A percentile compares a stretch with the other conserved stretches of the same genome.
These are phyloP conservation scores for Trametopsis cervina DNA, from an alignment of 768 basidiomycete species.

Conservation along the genomic window DNA sequence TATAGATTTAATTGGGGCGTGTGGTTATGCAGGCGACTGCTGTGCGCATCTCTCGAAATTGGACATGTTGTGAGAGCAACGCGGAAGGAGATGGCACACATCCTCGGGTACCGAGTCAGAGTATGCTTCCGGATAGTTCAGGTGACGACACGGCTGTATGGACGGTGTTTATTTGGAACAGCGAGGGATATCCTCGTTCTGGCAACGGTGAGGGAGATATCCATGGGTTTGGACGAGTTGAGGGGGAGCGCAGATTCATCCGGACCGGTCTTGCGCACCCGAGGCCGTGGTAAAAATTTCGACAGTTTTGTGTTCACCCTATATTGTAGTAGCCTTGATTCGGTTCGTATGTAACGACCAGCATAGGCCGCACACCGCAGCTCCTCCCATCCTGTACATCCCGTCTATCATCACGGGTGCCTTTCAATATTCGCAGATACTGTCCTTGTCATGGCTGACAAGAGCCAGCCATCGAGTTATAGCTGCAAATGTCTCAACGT, in stretches of 20 bases:
- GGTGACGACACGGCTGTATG: background rate
- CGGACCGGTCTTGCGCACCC: conserved; percentile 1
- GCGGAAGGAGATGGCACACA: background rate
- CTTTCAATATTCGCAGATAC: background rate
- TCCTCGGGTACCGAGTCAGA: no score
- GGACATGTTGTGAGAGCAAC: no score
- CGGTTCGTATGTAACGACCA: conserved; percentile 1
- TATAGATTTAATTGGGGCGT: background rate
- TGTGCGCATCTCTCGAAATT: background rate
- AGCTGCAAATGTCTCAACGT: conserved; percentile 73
- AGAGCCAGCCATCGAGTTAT: conserved; percentile 27
- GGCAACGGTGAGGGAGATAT: no score
- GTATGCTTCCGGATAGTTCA: background rate
- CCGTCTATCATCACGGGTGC: conserved; percentile 1
- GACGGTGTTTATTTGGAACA: background rate
- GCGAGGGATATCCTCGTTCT: background rate
- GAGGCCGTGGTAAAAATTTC: conserved; percentile 13
- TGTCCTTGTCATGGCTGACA: conserved; percentile 18
- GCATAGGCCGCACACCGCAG: conserved; percentile 1
- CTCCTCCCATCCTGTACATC: background rate
- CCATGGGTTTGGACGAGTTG: no score
- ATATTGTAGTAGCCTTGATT: conserved; percentile 8
- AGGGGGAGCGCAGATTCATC: background rate
- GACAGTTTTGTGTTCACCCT: conserved; percentile 7
- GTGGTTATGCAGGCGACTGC: background rate